Evolutionary conservation across 1,139 yeast species (phyloP).

Genomic region (Sugiyamaella xylanicola): DNA sequence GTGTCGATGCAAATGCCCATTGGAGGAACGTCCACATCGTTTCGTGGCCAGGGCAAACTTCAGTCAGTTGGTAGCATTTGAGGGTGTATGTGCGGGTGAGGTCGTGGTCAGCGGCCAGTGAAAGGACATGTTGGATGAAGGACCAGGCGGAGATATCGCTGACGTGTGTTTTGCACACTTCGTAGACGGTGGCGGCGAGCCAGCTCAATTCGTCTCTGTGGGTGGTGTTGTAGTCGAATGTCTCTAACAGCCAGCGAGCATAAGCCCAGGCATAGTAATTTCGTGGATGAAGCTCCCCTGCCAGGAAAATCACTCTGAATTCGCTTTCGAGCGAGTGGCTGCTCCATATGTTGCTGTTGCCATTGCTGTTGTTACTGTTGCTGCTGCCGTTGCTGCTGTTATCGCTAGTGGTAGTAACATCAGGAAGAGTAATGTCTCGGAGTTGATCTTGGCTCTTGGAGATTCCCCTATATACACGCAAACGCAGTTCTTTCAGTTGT

Average conservation of each 20-base stretch:
- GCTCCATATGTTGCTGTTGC: too few relatives aligned
- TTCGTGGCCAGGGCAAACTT: slow-evolving; percentile 31
- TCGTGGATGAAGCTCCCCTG: slow-evolving; percentile 46
- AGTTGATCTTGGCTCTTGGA: too few relatives aligned
- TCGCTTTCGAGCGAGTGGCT: slow-evolving; percentile 23
- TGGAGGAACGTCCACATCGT: slow-evolving; percentile 29
- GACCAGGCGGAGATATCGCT: slow-evolving; percentile 53
- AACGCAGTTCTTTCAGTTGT: too few relatives aligned
- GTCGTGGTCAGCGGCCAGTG: slow-evolving; percentile 8
- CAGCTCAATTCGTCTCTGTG: slow-evolving; percentile 5
- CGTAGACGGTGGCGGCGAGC: slow-evolving; percentile 31
- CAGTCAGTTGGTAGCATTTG: slow-evolving; percentile 19
- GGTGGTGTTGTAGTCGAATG: background rate
- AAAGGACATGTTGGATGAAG: slow-evolving; percentile 36
- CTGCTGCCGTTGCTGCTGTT: too few relatives aligned
- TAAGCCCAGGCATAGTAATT: slow-evolving; percentile 52
- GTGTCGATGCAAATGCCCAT: slow-evolving; percentile 12
- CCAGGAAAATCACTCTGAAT: slow-evolving; percentile 37
- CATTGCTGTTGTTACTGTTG: too few relatives aligned
- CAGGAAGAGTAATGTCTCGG: too few relatives aligned
- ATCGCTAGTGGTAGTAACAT: too few relatives aligned
- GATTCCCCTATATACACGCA: too few relatives aligned
- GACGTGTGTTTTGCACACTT: slow-evolving; percentile 43
- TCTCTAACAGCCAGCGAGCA: slow-evolving; percentile 42
- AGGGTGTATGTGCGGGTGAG: slow-evolving; percentile 17